phyloP scores from a whole-genome alignment of 1,284 basidiomycete species.

The Exsudoporus floridanus region DNA sequence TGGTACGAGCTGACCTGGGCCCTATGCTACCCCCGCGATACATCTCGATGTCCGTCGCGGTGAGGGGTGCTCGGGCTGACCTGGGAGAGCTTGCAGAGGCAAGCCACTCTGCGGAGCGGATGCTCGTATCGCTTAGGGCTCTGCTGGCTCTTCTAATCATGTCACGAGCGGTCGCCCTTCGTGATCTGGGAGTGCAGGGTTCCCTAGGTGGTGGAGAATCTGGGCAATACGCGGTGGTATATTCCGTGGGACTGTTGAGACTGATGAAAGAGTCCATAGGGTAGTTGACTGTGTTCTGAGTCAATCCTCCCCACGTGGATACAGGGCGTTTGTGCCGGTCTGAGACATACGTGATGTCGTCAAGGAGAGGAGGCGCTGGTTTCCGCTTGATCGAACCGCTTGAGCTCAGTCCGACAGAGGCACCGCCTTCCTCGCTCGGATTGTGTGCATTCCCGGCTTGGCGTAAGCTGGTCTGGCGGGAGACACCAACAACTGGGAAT shows the following conservation, averaged over 20 bases:
- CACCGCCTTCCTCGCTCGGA: slow-evolving; percentile 17
- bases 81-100: slow-evolving; percentile 23
- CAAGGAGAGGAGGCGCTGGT: slow-evolving; percentile 32
- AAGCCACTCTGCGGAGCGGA: slow-evolving; percentile 36
- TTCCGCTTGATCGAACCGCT: slow-evolving; percentile 33
- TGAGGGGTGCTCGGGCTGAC: slow-evolving; percentile 18
- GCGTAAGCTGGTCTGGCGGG: slow-evolving; percentile 28
- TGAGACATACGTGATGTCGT: slow-evolving; percentile 10
- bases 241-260: slow-evolving; percentile 8
- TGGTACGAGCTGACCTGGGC: neutral
- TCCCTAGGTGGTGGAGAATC: neutral
- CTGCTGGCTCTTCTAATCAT: slow-evolving; percentile 25
- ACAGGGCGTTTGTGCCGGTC: slow-evolving; percentile 2
- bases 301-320: slow-evolving; percentile 32
- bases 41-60: slow-evolving; percentile 27
- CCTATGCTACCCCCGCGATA: slow-evolving; percentile 26
- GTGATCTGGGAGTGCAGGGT: slow-evolving; percentile 13
- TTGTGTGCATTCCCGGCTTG: neutral
- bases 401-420: slow-evolving; percentile 10
- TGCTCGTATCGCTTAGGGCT: slow-evolving; percentile 31
- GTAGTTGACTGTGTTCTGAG: neutral
- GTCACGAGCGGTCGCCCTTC: slow-evolving; percentile 16
- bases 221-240: neutral
- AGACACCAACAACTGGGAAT: slow-evolving; percentile 28
- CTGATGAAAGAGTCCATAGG: slow-evolving; percentile 3